phyloP scores from a whole-genome alignment of 306 rosid genomes.

The Trifolium fragiferum region DNA sequence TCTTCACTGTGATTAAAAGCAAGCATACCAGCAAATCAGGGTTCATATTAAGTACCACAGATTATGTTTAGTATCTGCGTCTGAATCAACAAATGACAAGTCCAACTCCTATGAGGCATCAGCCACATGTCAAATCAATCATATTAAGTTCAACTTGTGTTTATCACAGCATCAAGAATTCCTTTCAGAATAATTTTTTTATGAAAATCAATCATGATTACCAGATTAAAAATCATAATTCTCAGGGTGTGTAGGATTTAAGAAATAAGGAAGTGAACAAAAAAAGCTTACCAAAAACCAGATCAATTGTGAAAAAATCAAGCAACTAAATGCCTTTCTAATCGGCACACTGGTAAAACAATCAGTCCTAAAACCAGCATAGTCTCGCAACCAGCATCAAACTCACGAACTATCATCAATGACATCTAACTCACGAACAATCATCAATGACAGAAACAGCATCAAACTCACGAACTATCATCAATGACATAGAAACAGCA shows the following conservation, averaged over 20 bases:
- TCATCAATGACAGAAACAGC: slow-evolving; percentile 55
- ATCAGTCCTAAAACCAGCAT: slow-evolving; percentile 72
- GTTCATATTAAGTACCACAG: slow-evolving; percentile 47
- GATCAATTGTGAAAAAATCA: slow-evolving; percentile 54
- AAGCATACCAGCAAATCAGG: slow-evolving; percentile 44
- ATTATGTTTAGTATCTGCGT: slow-evolving; percentile 48
- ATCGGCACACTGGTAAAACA: slow-evolving; percentile 65
- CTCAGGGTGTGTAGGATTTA: slow-evolving; percentile 41
- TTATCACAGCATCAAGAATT: slow-evolving; percentile 58
- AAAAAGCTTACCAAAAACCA: slow-evolving; percentile 64
- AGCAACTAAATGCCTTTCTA: slow-evolving; percentile 61
- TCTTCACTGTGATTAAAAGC: slow-evolving; percentile 41
- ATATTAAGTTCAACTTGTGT: slow-evolving; percentile 53
- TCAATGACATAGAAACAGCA: slow-evolving; percentile 71
- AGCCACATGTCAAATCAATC: slow-evolving; percentile 57
- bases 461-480: slow-evolving; percentile 71
- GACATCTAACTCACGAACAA: slow-evolving; percentile 54
- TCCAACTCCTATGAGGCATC: slow-evolving; percentile 57
- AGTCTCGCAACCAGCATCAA: slow-evolving; percentile 76
- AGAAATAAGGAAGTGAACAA: slow-evolving; percentile 51
- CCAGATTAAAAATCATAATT: slow-evolving; percentile 55
- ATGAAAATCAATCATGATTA: slow-evolving; percentile 42
- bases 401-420: slow-evolving; percentile 74
- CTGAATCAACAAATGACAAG: slow-evolving; percentile 51
- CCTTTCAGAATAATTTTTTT: slow-evolving; percentile 40